Evolutionary conservation across 352 stramenopile species (phyloP), one percentile per base, ranked within the genome.

Genomic region (Aphanomyces cochlioides): DNA sequence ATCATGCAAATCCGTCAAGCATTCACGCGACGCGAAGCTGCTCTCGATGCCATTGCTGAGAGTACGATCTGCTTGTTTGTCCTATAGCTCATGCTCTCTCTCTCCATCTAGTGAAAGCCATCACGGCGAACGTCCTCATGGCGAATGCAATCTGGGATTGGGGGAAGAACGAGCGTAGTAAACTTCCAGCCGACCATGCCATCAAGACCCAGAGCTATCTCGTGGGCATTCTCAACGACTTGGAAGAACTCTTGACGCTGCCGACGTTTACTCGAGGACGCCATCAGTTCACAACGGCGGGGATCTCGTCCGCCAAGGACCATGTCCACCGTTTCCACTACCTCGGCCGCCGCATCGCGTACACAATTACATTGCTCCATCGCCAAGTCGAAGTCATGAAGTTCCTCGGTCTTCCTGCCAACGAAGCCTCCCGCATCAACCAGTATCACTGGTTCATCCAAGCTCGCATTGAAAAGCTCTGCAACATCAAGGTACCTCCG

Each of bases 1-100:
- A 95, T 92, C 74, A 93, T 93, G 84, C 85, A 93, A 73, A 92
- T 95, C 77, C 81, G 77, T 10, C 85, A 95, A 69, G 87, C 87
- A 10, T 95, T 93, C 67, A 70, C 75, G 15, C 80, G 85, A 3
- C 82, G 87, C 45, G 87, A 95, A 71, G 63, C 84, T 61, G 85
- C 87, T 34, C 73, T 95, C 7, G 76, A 84, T 41, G 75, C 85
- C 50, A 79, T 93, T 48, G 82, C 83, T 36, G 87, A 93, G 68
- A 72, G 79, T 87, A 45, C 28, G 37, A 59, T 7, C 28, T 45
- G 48, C 7, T 54, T 21, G 3, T 61, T 28, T 37, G 13, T 34
- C 40, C 38, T 67, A 4, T 48, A 2, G 8, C 48, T 8, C 37
- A 37, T 72, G 5, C 7, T 72, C 13, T 21, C 28, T 28, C 12